A percentile compares a stretch with the other conserved stretches of the same genome.
These are phyloP conservation scores for Lophiostoma macrostomum DNA, from an alignment of 495 filamentous ascomycete species.

Conservation along the genomic window DNA sequence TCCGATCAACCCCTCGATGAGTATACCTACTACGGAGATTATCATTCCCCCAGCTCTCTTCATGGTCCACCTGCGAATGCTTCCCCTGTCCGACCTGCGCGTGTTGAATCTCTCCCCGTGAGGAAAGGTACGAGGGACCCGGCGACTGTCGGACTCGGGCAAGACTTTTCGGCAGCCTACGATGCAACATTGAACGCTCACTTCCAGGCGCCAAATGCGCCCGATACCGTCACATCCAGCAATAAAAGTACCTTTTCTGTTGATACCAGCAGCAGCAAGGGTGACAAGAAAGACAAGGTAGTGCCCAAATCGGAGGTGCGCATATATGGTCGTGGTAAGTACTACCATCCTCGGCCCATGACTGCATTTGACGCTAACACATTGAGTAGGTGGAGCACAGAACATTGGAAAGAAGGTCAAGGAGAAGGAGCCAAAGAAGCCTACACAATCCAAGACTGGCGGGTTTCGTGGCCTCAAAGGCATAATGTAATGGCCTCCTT, in stretches of 20 bases:
- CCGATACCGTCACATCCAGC: conserved; percentile 24
- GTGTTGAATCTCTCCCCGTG: conserved; percentile 19
- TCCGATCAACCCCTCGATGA: conserved; percentile 4
- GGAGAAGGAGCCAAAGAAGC: conserved; percentile 35
- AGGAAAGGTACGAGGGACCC: conserved; percentile 4
- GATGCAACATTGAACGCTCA: conserved; percentile 25
- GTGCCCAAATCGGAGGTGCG: conserved; percentile 37
- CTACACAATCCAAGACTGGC: conserved; percentile 16
- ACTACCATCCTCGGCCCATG: not conserved
- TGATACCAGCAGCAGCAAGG: conserved; percentile 25
- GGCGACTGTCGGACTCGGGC: conserved; percentile 2
- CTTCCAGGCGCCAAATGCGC: conserved; percentile 11
- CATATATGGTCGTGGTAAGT: conserved; percentile 43
- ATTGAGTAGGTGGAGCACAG: conserved; percentile 40
- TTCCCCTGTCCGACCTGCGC: conserved; percentile 19
- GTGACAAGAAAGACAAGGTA: conserved; percentile 37
- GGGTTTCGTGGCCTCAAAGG: conserved; percentile 33
- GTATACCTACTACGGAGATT: conserved; percentile 25
- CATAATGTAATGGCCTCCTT: conserved; percentile 32
- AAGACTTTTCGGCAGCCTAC: conserved; percentile 29
- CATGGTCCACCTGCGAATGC: conserved; percentile 7
- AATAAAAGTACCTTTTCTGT: conserved; percentile 35
- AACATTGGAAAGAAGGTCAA: conserved; percentile 41
- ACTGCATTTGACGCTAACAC: conserved; percentile 12
- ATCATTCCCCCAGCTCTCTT: conserved; percentile 26